Conservation (phyloP, 1,284 basidiomycete species). For the Gymnopus androsaceus region DNA sequence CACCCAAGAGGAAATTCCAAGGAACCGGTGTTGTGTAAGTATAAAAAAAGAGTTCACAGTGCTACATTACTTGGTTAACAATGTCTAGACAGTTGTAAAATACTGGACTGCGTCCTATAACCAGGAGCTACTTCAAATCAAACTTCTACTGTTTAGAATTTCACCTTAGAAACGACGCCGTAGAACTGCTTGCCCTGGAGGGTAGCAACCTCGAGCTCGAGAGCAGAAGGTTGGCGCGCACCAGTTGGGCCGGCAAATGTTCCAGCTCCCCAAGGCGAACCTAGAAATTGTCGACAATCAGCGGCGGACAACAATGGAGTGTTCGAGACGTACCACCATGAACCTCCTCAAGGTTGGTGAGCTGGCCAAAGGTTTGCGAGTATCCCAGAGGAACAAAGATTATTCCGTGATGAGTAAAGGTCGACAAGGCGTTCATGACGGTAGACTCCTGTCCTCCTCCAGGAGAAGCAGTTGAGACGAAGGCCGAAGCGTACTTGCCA, state of each 20-base stretch:
- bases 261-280: slow-evolving; percentile 76
- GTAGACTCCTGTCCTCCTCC: slow-evolving; percentile 82
- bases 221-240: slow-evolving; percentile 57
- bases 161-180: too few species aligned
- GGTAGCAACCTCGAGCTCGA: slow-evolving; percentile 52
- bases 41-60: too few species aligned
- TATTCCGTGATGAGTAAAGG: slow-evolving; percentile 80
- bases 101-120: too few species aligned
- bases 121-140: too few species aligned
- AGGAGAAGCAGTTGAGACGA: slow-evolving; percentile 65
- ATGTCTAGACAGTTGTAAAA: too few species aligned
- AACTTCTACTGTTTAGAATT: too few species aligned
- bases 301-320: neutral
- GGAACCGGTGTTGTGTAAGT: too few species aligned
- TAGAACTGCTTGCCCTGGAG: too few species aligned
- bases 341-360: slow-evolving; percentile 62
- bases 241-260: slow-evolving; percentile 68
- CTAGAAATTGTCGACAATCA: too few species aligned
- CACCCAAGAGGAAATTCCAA: too few species aligned
- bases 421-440: slow-evolving; percentile 64
- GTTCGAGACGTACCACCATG: slow-evolving; percentile 65
- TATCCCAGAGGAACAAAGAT: slow-evolving; percentile 83
- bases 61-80: too few species aligned
- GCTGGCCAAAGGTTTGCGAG: slow-evolving; percentile 53
- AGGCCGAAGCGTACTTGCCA: slow-evolving; percentile 81